Base-by-base conservation (phyloP, 331 rosid species). In the Pyrus hybrid region DNA sequence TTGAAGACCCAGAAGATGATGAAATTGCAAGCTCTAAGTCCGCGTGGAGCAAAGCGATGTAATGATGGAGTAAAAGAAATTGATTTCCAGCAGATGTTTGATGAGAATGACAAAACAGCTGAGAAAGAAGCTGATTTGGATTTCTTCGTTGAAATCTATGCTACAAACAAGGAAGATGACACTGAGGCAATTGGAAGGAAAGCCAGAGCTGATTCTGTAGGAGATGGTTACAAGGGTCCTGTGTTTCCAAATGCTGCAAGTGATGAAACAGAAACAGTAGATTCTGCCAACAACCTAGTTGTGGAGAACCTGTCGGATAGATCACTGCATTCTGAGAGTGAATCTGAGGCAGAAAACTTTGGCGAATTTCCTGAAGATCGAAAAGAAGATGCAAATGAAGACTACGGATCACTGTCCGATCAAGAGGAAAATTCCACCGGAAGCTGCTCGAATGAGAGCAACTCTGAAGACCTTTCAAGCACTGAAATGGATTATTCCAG, bases 1-100 rank as follows among this genome's bases (percentile, higher is more conserved):
- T 77, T 90, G 88, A 88, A 86, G 90, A 78, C 67, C 13, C 93
- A 81, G 83, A 88, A 91, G 85, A 82, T 58, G 76, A 37, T 83
- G 76, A 88, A 85, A 77, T 21, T 78, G 54, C 88, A 83, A 80
- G 87, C 84, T 71, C 23, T 65, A 28, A 84, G 87, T 70, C 87
- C 90, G 25, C 78, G 28, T 6, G 80, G 71, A 63, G 65, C 61
- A 29, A 83, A 80, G 88, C 78, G 37, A 21, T 70, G 77, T 1
- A 13, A 67, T 45, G 68, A 78, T 20, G 79, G 25, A 60, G 23
- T 64, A 32, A 63, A 82, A 37, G 83, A 73, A 6, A 63, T n/a
- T 76, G 85, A 30, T 58, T 49, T 29, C 45, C 62, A 72, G 84
- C 68, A 71, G 71, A 76, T 61, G 37, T 32, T 26, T 79, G 77